Evolutionary conservation across 257 asterid species (phyloP).

Genomic region (Fraxinus americana): DNA sequence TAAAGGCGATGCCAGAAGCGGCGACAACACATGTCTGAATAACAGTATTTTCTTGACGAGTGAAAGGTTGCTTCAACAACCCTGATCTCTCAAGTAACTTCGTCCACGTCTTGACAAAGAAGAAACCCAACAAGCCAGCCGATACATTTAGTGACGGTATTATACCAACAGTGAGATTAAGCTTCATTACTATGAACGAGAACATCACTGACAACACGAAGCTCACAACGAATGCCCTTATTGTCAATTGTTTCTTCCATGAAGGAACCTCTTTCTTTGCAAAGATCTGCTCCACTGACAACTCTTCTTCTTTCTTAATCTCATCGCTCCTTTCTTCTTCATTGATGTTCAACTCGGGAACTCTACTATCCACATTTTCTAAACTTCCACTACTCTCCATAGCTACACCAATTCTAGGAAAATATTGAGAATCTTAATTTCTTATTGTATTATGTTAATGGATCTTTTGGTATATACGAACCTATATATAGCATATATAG

Average conservation of each 20-base stretch:
- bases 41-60: conserved; percentile 23
- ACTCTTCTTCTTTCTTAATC: too few relatives aligned
- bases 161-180: conserved; percentile 17
- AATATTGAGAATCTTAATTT: too few relatives aligned
- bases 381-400: too few relatives aligned
- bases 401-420: too few relatives aligned
- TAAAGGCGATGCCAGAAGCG: conserved; percentile 19
- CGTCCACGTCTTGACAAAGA: conserved; percentile 3
- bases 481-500: too few relatives aligned
- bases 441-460: too few relatives aligned
- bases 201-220: background rate
- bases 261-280: background rate
- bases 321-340: too few relatives aligned
- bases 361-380: too few relatives aligned
- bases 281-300: too few relatives aligned
- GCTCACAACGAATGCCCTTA: background rate
- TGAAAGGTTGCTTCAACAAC: conserved; percentile 18
- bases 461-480: too few relatives aligned
- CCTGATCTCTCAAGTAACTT: background rate
- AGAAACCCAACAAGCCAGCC: conserved; percentile 17
- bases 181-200: conserved; percentile 11
- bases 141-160: conserved; percentile 21
- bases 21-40: conserved; percentile 16
- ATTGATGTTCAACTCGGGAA: too few relatives aligned
- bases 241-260: background rate